Percentiles rank a stretch among this genome's conserved stretches.
Conservation (phyloP, 768 basidiomycete genomes). For the Hydnomerulius pinastri region DNA sequence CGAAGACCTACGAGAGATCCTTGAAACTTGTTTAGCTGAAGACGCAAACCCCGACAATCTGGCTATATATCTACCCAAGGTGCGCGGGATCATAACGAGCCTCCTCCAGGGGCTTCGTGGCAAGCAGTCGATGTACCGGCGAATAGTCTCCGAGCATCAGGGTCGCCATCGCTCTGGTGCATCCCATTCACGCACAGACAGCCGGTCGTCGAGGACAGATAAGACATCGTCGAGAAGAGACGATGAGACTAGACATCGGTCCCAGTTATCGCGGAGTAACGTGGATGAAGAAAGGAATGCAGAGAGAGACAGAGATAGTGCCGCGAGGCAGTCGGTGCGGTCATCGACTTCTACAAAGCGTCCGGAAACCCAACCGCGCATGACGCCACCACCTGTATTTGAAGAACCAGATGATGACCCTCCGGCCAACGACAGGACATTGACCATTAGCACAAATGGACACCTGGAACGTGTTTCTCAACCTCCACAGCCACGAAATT, state of each 20-base stretch:
- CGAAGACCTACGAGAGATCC: conserved; percentile 81
- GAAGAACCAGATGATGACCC: conserved; percentile 35
- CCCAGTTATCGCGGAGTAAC: conserved; percentile 47
- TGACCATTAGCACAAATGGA: conserved; percentile 11
- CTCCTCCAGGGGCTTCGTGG: conserved; percentile 90
- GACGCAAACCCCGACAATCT: conserved; percentile 85
- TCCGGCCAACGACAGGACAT: conserved; percentile 12
- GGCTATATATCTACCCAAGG: conserved; percentile 85
- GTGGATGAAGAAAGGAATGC: conserved; percentile 38
- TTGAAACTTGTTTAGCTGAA: conserved; percentile 91
- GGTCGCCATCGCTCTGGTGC: conserved; percentile 50
- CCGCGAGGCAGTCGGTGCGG: conserved; percentile 43
- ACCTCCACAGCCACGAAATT: conserved; percentile 18
- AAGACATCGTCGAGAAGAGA: conserved; percentile 38
- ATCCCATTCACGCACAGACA: conserved; percentile 55
- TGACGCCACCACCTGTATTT: conserved; percentile 30
- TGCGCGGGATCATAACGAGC: conserved; percentile 89
- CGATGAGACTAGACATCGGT: conserved; percentile 48
- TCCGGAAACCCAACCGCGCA: conserved; percentile 34
- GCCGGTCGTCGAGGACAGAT: conserved; percentile 55
- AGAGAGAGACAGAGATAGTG: conserved; percentile 42
- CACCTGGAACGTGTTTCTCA: conserved; percentile 5
- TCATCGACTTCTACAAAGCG: conserved; percentile 41
- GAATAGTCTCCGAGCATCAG: conserved; percentile 64
- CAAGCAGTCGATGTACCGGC: conserved; percentile 88